Evolutionary conservation across 768 basidiomycete genomes (phyloP).

Genomic region (Podaxis carcinomalis): DNA sequence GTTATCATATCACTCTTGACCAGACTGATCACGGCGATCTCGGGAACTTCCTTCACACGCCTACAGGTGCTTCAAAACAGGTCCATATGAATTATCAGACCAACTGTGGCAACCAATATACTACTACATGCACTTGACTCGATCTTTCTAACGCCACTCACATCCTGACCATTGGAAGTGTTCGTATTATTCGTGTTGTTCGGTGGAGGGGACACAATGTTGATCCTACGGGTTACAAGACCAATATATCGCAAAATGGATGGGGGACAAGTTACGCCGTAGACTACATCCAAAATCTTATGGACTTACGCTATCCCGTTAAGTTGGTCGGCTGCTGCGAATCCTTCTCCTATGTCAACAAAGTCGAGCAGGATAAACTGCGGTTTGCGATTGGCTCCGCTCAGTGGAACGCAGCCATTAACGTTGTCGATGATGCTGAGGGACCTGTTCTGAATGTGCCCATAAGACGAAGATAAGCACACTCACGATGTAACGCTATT

Average conservation of each 20-base stretch:
- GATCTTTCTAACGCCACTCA: neutral
- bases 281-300: neutral
- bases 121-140: neutral
- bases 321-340: slow-evolving; percentile 37
- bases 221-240: neutral
- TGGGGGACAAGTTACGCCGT: neutral
- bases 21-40: neutral
- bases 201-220: neutral
- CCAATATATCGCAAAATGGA: neutral
- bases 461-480: neutral
- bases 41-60: neutral
- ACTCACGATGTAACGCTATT: slow-evolving; percentile 36
- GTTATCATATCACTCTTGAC: slow-evolving; percentile 6
- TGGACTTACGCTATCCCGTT: slow-evolving; percentile 38
- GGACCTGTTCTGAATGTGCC: neutral
- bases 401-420: slow-evolving; percentile 37
- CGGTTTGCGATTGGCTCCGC: slow-evolving; percentile 38
- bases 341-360: slow-evolving; percentile 42
- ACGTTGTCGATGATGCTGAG: slow-evolving; percentile 36
- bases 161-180: neutral
- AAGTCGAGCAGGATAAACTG: slow-evolving; percentile 53
- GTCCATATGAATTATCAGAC: neutral
- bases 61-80: neutral
- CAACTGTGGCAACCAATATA: neutral
- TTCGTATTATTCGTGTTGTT: neutral